Evolutionary conservation across 352 stramenopile species (phyloP), one percentile per base, ranked within the genome.

Genomic region (Globisporangium nodosum): DNA sequence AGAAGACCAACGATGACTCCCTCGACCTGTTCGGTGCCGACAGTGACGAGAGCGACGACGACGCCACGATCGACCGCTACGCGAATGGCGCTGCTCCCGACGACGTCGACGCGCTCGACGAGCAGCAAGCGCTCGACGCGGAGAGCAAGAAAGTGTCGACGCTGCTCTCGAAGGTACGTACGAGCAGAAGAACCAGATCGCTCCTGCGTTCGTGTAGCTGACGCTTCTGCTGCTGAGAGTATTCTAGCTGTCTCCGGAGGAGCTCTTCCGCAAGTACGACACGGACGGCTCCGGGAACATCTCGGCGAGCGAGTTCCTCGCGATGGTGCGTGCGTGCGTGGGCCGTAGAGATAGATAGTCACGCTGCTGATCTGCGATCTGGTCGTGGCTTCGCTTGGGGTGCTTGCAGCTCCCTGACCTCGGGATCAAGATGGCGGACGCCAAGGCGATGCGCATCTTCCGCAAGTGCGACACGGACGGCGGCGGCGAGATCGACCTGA

Each of bases 201-300:
- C 12, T 4, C 52, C 9, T 24, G 4, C 45, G 20, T 15, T 42
- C 47, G 20, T 51, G n/a, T 50, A 3, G 0, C 13, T 16, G 9
- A 18, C 7, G 13, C 7, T 30, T 0, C 16, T 35, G 9, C 2
- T 9, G n/a, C 33, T 21, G 16, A 31, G 18, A 54, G 24, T 13
- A n/a, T 13, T 21, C 3, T 3, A 84, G 77, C 56, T 88, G 20
- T 74, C 75, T 0, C 78, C 83, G 1, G 95, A 98, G 40, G 78
- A 96, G 40, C 64, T 98, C 8, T 98, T 98, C 63, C 70, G 74
- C 5, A 93, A 96, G 45, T 97, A 97, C 60, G 94, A 97, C 70
- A 91, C 80, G 13, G 87, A 98, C 56, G 69, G 81, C 0, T 96
- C 85, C 3, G 90, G 90, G 0, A 82, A 78, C 39, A 97, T 98